These are phyloP conservation scores for Rosa hybrid DNA, from an alignment of 331 rosid species.

Conservation along the genomic window DNA sequence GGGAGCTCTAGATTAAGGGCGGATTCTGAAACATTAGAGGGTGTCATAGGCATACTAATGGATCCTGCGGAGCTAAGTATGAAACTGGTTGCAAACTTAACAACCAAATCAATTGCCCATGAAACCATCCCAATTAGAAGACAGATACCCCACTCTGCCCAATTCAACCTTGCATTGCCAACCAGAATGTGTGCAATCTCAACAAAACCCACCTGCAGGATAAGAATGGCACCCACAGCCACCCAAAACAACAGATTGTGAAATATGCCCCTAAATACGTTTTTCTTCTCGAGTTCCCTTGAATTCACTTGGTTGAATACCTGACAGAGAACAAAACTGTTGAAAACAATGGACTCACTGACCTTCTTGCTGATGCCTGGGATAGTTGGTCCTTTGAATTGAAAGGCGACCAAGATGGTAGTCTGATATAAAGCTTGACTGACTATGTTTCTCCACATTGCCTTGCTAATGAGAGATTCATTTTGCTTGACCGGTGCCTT, in stretches of 20 bases:
- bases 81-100: background rate
- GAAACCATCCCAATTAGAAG: background rate
- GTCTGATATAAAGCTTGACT: constrained; percentile 21
- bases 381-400: constrained; percentile 8
- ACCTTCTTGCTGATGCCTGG: constrained; percentile 5
- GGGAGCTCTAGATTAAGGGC: background rate
- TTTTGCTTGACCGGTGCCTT: background rate
- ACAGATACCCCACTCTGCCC: background rate
- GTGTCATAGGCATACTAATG: background rate
- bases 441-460: constrained; percentile 33
- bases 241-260: background rate
- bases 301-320: constrained; percentile 1
- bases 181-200: background rate
- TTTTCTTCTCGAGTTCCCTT: background rate
- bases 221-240: background rate
- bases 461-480: constrained; percentile 21
- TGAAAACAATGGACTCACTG: background rate
- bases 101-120: background rate
- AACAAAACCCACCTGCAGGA: background rate
- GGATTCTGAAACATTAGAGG: background rate
- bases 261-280: background rate
- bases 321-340: background rate
- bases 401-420: constrained; percentile 9
- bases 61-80: background rate
- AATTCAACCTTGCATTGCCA: background rate